Conservation (phyloP, 1,139 yeast genomes). For the Zygoascus meyerae region DNA sequence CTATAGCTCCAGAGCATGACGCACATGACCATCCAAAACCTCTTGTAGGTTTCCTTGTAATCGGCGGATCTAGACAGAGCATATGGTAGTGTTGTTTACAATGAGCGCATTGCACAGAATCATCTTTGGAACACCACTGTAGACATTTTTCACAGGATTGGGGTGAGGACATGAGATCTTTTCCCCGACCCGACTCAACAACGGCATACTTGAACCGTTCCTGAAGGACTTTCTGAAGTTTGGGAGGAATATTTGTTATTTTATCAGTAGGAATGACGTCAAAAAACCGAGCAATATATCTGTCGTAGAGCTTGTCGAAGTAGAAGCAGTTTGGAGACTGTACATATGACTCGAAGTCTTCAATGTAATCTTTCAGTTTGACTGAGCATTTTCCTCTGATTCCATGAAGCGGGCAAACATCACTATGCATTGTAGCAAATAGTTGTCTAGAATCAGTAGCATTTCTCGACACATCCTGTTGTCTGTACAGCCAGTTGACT, state of each 20-base stretch:
- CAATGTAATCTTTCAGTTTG: slow-evolving; percentile 60
- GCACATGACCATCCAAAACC: slow-evolving; percentile 97
- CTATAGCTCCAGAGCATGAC: slow-evolving; percentile 45
- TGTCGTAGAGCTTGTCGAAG: slow-evolving; percentile 79
- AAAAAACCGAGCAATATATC: slow-evolving; percentile 79
- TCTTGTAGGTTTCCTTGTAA: slow-evolving; percentile 70
- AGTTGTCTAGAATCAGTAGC: slow-evolving; percentile 68
- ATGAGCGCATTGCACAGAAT: slow-evolving; percentile 77
- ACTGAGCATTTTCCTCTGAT: slow-evolving; percentile 75
- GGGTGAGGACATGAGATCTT: slow-evolving; percentile 58
- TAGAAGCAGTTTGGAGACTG: slow-evolving; percentile 66
- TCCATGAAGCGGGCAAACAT: slow-evolving; percentile 69
- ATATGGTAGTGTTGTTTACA: slow-evolving; percentile 70
- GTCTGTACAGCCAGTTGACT: slow-evolving; percentile 90
- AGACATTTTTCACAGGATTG: slow-evolving; percentile 69
- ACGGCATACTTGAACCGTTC: slow-evolving; percentile 70
- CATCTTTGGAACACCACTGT: slow-evolving; percentile 76
- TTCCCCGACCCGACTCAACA: slow-evolving; percentile 65
- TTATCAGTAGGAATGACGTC: slow-evolving; percentile 63
- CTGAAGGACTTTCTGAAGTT: slow-evolving; percentile 56
- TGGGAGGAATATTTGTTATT: slow-evolving; percentile 51
- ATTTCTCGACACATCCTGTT: slow-evolving; percentile 70
- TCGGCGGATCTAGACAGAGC: slow-evolving; percentile 82
- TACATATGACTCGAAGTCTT: slow-evolving; percentile 51
- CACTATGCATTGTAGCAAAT: slow-evolving; percentile 83